These are phyloP conservation scores for Thermothielavioides terrestris DNA, from an alignment of 495 filamentous ascomycete species.

Conservation along the genomic window DNA sequence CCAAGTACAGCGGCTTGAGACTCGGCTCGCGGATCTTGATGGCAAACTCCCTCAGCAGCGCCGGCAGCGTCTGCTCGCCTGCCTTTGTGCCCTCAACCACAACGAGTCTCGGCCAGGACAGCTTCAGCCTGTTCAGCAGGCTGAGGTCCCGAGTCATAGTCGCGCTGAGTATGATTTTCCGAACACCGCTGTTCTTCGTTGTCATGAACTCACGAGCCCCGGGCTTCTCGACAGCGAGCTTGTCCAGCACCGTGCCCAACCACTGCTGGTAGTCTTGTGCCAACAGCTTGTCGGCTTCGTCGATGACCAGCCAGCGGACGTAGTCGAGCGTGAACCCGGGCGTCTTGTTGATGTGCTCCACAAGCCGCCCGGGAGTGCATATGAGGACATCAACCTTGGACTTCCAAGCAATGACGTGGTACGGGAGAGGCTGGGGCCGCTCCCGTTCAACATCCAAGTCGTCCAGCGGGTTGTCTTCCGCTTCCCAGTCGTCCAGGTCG, in stretches of 20 bases:
- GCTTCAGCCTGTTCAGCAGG: slow-evolving; percentile 62
- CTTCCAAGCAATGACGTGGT: slow-evolving; percentile 52
- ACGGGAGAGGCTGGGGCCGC: slow-evolving; percentile 35
- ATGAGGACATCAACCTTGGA: slow-evolving; percentile 84
- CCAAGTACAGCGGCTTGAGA: slow-evolving; percentile 77
- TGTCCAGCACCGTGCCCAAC: slow-evolving; percentile 63
- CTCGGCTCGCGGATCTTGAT: slow-evolving; percentile 65
- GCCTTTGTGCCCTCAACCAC: slow-evolving; percentile 51
- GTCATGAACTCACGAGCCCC: slow-evolving; percentile 41
- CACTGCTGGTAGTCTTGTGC: slow-evolving; percentile 91
- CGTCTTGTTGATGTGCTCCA: slow-evolving; percentile 81
- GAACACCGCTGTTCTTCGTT: slow-evolving; percentile 39
- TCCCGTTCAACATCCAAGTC: neutral
- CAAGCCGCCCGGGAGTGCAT: slow-evolving; percentile 83
- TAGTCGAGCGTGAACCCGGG: slow-evolving; percentile 66
- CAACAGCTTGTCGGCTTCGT: slow-evolving; percentile 88
- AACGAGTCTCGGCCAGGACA: slow-evolving; percentile 67
- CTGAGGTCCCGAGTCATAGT: slow-evolving; percentile 88
- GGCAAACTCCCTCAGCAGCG: slow-evolving; percentile 60
- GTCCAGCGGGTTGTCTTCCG: slow-evolving; percentile 13
- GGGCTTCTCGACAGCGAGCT: slow-evolving; percentile 38
- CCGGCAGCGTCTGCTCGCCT: slow-evolving; percentile 52
- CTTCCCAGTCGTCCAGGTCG: slow-evolving; percentile 18
- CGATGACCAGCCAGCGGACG: slow-evolving; percentile 79
- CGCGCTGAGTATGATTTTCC: slow-evolving; percentile 78